Conservation (phyloP, 2,329 filamentous ascomycete species). For the Cordyceps cicadae region DNA sequence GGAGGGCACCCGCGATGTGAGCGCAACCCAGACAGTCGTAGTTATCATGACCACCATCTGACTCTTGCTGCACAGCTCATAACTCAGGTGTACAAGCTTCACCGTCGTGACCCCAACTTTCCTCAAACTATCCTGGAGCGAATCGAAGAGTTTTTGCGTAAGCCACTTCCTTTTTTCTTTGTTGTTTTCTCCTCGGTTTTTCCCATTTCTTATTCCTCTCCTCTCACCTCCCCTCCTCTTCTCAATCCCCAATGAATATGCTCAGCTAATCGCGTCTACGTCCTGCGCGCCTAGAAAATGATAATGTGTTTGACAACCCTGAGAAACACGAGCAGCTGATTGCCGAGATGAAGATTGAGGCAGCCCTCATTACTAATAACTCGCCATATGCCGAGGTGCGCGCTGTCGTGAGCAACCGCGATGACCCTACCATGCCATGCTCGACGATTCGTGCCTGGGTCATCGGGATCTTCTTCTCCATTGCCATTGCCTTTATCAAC, state of each 20-base stretch:
- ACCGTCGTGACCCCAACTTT: constrained; percentile 22
- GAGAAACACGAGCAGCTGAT: constrained; percentile 28
- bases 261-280: background rate
- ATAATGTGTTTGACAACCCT: constrained; percentile 27
- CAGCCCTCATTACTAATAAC: constrained; percentile 22
- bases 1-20: constrained; percentile 19
- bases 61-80: constrained; percentile 15
- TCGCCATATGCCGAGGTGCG: constrained; percentile 28
- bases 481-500: constrained; percentile 24
- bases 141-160: constrained; percentile 19
- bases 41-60: background rate
- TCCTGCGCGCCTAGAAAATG: constrained; percentile 14
- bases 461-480: constrained; percentile 25
- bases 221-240: background rate
- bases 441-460: constrained; percentile 28
- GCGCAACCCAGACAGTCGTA: background rate
- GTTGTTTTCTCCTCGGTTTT: too few species aligned
- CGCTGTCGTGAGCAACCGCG: constrained; percentile 30
- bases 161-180: background rate
- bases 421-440: constrained; percentile 26
- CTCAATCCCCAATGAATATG: too few species aligned
- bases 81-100: constrained; percentile 19
- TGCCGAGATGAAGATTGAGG: constrained; percentile 25
- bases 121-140: constrained; percentile 18
- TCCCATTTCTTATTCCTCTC: background rate